Conservation (phyloP, 1,139 yeast genomes). For the Arxiozyma bovina region DNA sequence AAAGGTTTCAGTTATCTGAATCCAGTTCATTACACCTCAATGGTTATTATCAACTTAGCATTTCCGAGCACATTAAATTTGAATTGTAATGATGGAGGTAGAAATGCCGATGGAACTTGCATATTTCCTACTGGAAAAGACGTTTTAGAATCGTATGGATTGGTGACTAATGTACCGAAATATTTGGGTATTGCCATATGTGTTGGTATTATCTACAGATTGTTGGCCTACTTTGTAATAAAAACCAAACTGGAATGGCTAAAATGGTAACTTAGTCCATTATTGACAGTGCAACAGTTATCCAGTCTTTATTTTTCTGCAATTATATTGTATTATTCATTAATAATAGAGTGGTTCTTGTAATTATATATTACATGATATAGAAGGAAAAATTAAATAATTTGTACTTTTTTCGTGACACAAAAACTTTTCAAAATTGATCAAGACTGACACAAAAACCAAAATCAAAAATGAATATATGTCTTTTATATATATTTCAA, state of each 20-base stretch:
- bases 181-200: constrained; percentile 34
- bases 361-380: no score
- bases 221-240: constrained; percentile 33
- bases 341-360: no score
- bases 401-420: no score
- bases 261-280: constrained; percentile 11
- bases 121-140: constrained; percentile 41
- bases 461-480: no score
- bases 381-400: no score
- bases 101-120: constrained; percentile 32
- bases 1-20: constrained; percentile 62
- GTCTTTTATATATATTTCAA: no score
- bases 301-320: no score
- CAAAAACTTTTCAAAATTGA: no score
- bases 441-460: no score
- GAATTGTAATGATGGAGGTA: constrained; percentile 38
- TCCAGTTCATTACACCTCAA: constrained; percentile 65
- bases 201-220: constrained; percentile 34
- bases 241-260: constrained; percentile 30
- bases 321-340: no score
- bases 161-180: constrained; percentile 32
- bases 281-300: no score
- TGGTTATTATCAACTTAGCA: constrained; percentile 42
- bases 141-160: constrained; percentile 39
- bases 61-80: constrained; percentile 36